These are phyloP conservation scores for Komagataella kurtzmanii DNA, from an alignment of 805 yeast genomes.

Conservation along the genomic window DNA sequence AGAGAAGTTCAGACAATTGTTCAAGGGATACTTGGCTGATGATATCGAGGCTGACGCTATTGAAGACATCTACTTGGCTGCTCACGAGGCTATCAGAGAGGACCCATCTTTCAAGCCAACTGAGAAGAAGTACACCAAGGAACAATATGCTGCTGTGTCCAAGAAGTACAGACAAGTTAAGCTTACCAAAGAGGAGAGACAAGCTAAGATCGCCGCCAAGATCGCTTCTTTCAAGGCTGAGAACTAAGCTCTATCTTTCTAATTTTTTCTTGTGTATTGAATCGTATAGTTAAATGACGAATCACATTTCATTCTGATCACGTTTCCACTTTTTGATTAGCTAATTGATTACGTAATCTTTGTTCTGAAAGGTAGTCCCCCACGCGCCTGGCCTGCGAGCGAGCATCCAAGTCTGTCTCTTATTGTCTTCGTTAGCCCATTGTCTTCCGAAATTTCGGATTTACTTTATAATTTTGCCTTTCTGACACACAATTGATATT, in stretches of 20 bases:
- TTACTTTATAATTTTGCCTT: background rate
- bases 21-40: slow-evolving; percentile 93
- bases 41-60: slow-evolving; percentile 94
- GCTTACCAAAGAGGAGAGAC: slow-evolving; percentile 86
- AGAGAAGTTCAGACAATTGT: slow-evolving; percentile 94
- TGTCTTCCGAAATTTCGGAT: background rate
- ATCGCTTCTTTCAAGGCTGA: slow-evolving; percentile 77
- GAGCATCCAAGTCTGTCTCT: background rate
- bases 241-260: slow-evolving; percentile 15
- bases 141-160: slow-evolving; percentile 93
- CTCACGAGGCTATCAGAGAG: slow-evolving; percentile 92
- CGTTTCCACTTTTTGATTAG: background rate
- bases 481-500: background rate
- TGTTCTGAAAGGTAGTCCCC: background rate
- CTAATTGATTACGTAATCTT: background rate
- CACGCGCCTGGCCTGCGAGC: background rate
- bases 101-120: slow-evolving; percentile 89
- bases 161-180: slow-evolving; percentile 82
- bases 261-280: background rate
- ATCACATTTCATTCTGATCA: background rate
- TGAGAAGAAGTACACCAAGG: slow-evolving; percentile 90
- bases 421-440: background rate
- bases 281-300: background rate
- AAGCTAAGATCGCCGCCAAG: slow-evolving; percentile 82
- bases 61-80: slow-evolving; percentile 90